phyloP scores from a whole-genome alignment of 2,329 filamentous ascomycete species.

The Aureobasidium sp. region DNA sequence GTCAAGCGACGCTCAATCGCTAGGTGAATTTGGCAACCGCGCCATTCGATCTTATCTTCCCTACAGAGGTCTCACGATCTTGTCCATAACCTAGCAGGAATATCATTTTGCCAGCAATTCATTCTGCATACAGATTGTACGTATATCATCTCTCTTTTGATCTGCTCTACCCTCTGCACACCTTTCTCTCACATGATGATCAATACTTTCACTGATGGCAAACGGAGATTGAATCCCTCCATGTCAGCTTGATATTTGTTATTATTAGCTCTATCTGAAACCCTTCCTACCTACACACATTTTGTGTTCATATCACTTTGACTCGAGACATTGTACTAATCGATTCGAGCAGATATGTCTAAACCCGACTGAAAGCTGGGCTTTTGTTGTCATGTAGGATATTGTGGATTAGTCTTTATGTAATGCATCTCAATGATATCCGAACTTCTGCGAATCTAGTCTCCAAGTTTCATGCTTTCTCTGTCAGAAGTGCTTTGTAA shows the following conservation, averaged over 20 bases:
- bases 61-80: neutral
- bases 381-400: neutral
- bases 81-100: neutral
- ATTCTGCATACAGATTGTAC: neutral
- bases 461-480: neutral
- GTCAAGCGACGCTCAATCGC: no score
- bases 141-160: neutral
- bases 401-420: neutral
- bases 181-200: neutral
- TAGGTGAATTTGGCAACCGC: neutral
- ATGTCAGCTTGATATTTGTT: neutral
- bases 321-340: neutral
- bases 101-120: neutral
- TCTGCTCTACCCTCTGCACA: neutral
- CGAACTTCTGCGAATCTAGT: no score
- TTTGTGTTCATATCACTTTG: neutral
- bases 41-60: neutral
- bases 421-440: neutral
- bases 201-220: slow-evolving; percentile 5
- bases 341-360: neutral
- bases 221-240: slow-evolving; percentile 11
- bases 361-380: no score
- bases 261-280: slow-evolving; percentile 11
- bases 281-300: neutral
- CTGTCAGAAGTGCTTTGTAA: neutral